Base-by-base conservation (phyloP, 768 basidiomycete species). In the Boletus vinaceobasis region DNA sequence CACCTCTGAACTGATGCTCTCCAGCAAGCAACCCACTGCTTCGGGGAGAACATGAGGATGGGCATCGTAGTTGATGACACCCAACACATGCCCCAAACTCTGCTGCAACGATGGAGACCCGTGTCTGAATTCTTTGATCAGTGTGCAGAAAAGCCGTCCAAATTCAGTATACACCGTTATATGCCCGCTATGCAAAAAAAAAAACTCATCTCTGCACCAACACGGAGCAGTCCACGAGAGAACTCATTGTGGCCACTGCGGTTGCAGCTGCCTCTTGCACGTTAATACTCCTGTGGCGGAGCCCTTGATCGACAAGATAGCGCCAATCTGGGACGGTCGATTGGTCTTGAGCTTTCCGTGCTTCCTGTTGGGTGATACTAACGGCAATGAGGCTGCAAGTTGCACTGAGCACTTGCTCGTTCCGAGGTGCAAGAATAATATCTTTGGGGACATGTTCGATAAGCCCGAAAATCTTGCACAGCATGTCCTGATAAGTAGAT, bases 221-320 rank as follows among this genome's bases (percentile, higher is more conserved):
- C 21, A 64, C 61, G 3, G 84, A 80, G 61, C 84, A 88, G 61
- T 93, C 86, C 31, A 78, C 74, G 2, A 91, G 76, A 52, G 75
- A 74, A 68, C 91, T 94, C 53, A 90, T 72, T n/a, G 78, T 69
- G 4, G 80, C 79, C 75, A 92, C 79, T 7, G 89, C 87, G 26
- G 66, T 69, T 13, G 92, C 87, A 33, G 87, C 90, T 8, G 86
- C 84, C 60, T 89, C 84, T 71, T 95, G 95, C 4, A 89, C 89
- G 15, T 70, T 63, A 2, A 67, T 62, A 43, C 73, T 80, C 56
- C 84, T 77, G 65, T 90, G 85, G 70, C 86, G 88, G 55, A 95
- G 74, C 17, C 86, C 83, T 51, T 79, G 73, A 62, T 93, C 86
- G 37, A 94, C 71, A 39, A 96, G 73, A 39, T 78, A 74, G 50